phyloP scores from a whole-genome alignment of 2,329 filamentous ascomycete genomes.

The Venturia aucupariae region DNA sequence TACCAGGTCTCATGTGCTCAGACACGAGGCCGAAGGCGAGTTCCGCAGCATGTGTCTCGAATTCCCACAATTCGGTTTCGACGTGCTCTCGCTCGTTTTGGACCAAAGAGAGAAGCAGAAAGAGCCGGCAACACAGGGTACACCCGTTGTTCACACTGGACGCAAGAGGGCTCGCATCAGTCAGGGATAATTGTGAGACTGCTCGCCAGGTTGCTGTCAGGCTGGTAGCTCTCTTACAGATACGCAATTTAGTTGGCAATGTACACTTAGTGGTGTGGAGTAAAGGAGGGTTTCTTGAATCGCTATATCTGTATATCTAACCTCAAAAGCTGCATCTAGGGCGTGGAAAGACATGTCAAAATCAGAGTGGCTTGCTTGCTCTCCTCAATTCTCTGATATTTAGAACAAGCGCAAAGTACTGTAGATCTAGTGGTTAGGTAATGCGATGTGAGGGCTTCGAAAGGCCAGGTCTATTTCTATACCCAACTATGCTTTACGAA shows the following conservation, averaged over 20 bases:
- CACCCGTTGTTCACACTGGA: slow-evolving; percentile 10
- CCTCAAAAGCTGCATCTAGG: not conserved
- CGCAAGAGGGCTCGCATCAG: slow-evolving; percentile 13
- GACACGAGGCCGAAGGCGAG: slow-evolving; percentile 76
- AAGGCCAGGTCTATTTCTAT: too few relatives aligned
- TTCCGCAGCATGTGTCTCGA: slow-evolving; percentile 80
- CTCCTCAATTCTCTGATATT: not conserved
- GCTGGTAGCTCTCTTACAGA: not conserved
- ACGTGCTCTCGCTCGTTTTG: slow-evolving; percentile 64
- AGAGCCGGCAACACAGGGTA: not conserved
- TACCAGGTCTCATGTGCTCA: slow-evolving; percentile 65
- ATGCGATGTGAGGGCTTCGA: not conserved
- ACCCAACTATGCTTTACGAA: too few relatives aligned
- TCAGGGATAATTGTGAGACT: not conserved
- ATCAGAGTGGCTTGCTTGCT: not conserved
- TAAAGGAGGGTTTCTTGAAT: not conserved
- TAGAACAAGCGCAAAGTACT: not conserved
- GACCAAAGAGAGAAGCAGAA: slow-evolving; percentile 39
- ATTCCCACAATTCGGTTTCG: slow-evolving; percentile 85
- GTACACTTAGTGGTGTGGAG: not conserved
- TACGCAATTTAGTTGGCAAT: not conserved
- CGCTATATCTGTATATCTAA: not conserved
- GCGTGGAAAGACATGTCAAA: not conserved
- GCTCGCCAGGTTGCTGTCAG: not conserved
- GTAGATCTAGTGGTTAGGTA: not conserved